Percentiles rank a stretch among this genome's conserved stretches.
phyloP scores from a whole-genome alignment of 805 yeast species.

The Candida sonorensis region DNA sequence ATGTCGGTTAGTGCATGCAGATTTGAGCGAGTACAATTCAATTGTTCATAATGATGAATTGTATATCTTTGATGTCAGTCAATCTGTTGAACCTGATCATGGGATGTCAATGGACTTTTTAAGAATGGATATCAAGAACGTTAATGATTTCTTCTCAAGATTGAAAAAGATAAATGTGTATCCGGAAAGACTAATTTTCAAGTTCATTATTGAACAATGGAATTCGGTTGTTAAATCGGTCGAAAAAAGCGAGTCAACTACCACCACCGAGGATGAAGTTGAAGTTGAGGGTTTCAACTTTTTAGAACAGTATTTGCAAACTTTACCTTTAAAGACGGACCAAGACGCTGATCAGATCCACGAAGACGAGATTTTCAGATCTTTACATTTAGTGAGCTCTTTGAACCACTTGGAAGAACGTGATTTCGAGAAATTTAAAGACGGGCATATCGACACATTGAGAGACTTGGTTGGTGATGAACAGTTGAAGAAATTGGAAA shows the following conservation, averaged over 20 bases:
- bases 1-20: constrained; percentile 93
- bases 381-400: constrained; percentile 69
- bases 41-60: constrained; percentile 74
- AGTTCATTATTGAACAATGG: constrained; percentile 55
- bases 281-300: constrained; percentile 35
- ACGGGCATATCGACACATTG: constrained; percentile 76
- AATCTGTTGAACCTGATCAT: constrained; percentile 95
- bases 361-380: constrained; percentile 81
- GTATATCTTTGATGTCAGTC: constrained; percentile 93
- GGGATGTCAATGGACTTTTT: constrained; percentile 93
- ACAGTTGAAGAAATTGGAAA: constrained; percentile 26
- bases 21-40: constrained; percentile 88
- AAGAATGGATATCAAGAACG: constrained; percentile 96
- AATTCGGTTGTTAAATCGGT: constrained; percentile 27
- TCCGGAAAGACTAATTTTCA: constrained; percentile 77
- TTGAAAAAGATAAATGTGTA: constrained; percentile 68
- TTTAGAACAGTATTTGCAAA: constrained; percentile 35
- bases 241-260: constrained; percentile 27
- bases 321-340: constrained; percentile 51
- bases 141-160: constrained; percentile 77
- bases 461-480: constrained; percentile 51
- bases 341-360: constrained; percentile 48
- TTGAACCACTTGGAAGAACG: constrained; percentile 83
- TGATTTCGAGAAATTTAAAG: constrained; percentile 72
- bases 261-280: constrained; percentile 27